Base-by-base conservation (phyloP, 2,329 filamentous ascomycete species). In the Phialophora verrucosa region DNA sequence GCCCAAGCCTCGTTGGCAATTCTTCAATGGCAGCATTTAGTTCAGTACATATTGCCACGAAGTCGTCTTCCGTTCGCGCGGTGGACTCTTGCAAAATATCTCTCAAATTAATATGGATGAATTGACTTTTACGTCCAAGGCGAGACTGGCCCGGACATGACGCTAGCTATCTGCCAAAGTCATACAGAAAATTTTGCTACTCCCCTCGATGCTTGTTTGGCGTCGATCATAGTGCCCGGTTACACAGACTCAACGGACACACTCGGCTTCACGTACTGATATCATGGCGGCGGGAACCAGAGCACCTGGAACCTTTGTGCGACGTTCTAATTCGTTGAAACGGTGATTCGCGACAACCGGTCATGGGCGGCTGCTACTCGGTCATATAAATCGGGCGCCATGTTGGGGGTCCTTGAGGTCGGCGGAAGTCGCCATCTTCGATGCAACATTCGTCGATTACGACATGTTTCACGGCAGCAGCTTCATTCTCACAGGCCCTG, bases 1-100 rank as follows among this genome's bases (percentile, higher is more conserved):
- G 64, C 67, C 67, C 67, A 69, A 69, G 67, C 64, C 67, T 64
- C 58, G 62, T 69, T 69, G 67, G 57, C 67, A 69, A 69, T 64
- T 25, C 8, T 56, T 69, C 61, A 69, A 64, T 69, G 61, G 63
- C 49, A 47, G 58, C 54, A 31, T 29, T 61, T 61, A 11, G 59
- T 54, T 35, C 59, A 50, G 32, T 61, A 42, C 59, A 54, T 61
- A 61, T 53, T 44, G 59, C 59, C 59, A 61, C 59, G 47, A 20
- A 35, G 10, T 61, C 29, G 11, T n/a, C 31, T 27, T 25, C 38
- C 5, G 31, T 42, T 61, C 5, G 49, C 29, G 51, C 14, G 35
- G 38, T 54, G 59, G 50, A 38, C 44, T 61, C 10, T 38, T 31
- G 10, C 25, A 10, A 27, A 59, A 49, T 31, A 31, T 47, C 47